phyloP scores from a whole-genome alignment of 2,329 filamentous ascomycete species.

The Bipolaris oryzae region DNA sequence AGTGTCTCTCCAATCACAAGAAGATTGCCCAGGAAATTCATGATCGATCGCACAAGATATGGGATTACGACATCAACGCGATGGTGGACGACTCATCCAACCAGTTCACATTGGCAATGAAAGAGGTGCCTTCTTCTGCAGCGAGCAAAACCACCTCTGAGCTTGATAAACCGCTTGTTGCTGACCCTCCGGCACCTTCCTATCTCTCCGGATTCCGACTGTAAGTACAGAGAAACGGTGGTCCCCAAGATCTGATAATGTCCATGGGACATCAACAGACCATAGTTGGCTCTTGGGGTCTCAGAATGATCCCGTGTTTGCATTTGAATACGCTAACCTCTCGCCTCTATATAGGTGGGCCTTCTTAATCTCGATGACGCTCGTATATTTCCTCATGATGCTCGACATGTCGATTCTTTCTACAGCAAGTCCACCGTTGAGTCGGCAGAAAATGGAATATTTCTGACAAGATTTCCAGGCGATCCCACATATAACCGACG shows the following conservation, averaged over 20 bases:
- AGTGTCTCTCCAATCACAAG: constrained; percentile 4
- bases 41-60: constrained; percentile 19
- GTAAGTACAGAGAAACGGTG: neutral
- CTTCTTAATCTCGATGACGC: neutral
- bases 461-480: neutral
- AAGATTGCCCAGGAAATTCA: constrained; percentile 11
- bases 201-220: neutral
- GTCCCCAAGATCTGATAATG: neutral
- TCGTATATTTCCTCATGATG: neutral
- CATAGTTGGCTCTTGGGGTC: neutral
- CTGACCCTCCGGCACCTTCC: neutral
- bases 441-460: neutral
- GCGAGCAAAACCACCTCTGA: neutral
- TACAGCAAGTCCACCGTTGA: neutral
- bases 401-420: constrained; percentile 5
- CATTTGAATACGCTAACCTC: neutral
- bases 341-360: neutral
- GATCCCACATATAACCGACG: neutral
- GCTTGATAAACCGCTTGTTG: neutral
- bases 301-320: neutral
- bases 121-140: neutral
- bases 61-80: constrained; percentile 18
- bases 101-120: neutral
- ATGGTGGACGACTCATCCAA: constrained; percentile 12
- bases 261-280: neutral